Percentiles rank a stretch among this genome's conserved stretches.
These are phyloP conservation scores for Nicotiana knightiana DNA, from an alignment of 257 asterid species.

Conservation along the genomic window DNA sequence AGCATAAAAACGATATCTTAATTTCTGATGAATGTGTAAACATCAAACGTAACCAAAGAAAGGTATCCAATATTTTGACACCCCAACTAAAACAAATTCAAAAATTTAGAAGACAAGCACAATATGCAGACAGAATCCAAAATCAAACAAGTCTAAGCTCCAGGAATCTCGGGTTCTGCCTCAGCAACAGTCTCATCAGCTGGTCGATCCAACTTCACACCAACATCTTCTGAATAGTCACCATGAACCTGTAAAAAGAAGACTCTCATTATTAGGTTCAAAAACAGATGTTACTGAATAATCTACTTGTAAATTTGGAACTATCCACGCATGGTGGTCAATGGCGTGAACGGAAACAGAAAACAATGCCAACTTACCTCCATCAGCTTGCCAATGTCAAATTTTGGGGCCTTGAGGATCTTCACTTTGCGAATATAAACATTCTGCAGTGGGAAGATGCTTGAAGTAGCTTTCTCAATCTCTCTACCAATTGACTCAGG, in stretches of 20 bases:
- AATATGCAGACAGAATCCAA: not conserved
- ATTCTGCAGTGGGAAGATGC: slow-evolving; percentile 59
- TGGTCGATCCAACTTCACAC: slow-evolving; percentile 37
- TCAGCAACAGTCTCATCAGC: slow-evolving; percentile 33
- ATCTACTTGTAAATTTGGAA: not conserved
- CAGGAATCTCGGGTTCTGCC: slow-evolving; percentile 28
- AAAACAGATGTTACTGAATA: not conserved
- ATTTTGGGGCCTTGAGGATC: slow-evolving; percentile 63
- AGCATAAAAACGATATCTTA: not conserved
- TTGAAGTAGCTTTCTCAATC: slow-evolving; percentile 57
- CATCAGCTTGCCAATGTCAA: slow-evolving; percentile 60
- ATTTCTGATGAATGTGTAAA: not conserved
- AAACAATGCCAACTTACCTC: slow-evolving; percentile 25
- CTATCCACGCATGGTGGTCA: not conserved
- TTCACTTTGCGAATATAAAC: slow-evolving; percentile 60
- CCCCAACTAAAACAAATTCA: slow-evolving; percentile 5
- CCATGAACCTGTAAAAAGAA: slow-evolving; percentile 29
- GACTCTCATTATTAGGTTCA: not conserved
- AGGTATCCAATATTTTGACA: not conserved
- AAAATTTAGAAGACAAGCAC: not conserved
- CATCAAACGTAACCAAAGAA: not conserved
- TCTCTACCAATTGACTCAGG: slow-evolving; percentile 64
- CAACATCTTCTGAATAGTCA: slow-evolving; percentile 38
- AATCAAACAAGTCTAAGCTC: slow-evolving; percentile 25
- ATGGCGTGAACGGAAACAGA: not conserved